Evolutionary conservation across 1,139 yeast species (phyloP).

Genomic region (Hyphopichia buzzinii): DNA sequence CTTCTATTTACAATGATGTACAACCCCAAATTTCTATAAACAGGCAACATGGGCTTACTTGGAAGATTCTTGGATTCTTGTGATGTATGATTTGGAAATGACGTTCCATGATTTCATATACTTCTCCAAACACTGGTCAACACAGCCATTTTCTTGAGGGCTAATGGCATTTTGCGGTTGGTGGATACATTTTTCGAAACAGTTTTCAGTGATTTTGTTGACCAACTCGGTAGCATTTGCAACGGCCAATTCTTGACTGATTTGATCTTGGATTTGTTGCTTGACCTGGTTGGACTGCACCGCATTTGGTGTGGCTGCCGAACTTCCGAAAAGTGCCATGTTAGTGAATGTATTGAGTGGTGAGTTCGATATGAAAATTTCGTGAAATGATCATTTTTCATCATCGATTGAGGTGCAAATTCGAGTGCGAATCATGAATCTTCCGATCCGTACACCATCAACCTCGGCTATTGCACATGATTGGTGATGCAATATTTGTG

Average conservation of each 20-base stretch:
- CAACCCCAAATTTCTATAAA: too few relatives aligned
- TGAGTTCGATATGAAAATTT: too few relatives aligned
- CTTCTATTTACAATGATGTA: too few relatives aligned
- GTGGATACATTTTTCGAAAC: slow-evolving; percentile 74
- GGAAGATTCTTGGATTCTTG: slow-evolving; percentile 54
- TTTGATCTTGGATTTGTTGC: slow-evolving; percentile 66
- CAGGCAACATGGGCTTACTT: background rate
- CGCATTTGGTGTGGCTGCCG: slow-evolving; percentile 15
- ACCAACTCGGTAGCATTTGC: slow-evolving; percentile 89
- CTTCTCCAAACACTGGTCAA: slow-evolving; percentile 77
- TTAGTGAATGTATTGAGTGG: too few relatives aligned
- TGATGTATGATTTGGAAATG: slow-evolving; percentile 70
- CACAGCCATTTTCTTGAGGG: slow-evolving; percentile 46
- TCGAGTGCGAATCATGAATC: too few relatives aligned
- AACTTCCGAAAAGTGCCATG: slow-evolving; percentile 35
- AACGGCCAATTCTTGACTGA: slow-evolving; percentile 79
- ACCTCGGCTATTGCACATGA: too few relatives aligned
- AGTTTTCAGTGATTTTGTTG: slow-evolving; percentile 82
- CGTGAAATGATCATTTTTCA: too few relatives aligned
- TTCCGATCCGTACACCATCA: too few relatives aligned
- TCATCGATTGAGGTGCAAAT: too few relatives aligned
- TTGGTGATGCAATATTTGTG: too few relatives aligned
- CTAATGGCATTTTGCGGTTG: slow-evolving; percentile 46
- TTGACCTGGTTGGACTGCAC: slow-evolving; percentile 35
- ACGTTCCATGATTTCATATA: slow-evolving; percentile 92